These are phyloP conservation scores for Cystofilobasidium macerans DNA, from an alignment of 768 basidiomycete genomes.

Conservation along the genomic window DNA sequence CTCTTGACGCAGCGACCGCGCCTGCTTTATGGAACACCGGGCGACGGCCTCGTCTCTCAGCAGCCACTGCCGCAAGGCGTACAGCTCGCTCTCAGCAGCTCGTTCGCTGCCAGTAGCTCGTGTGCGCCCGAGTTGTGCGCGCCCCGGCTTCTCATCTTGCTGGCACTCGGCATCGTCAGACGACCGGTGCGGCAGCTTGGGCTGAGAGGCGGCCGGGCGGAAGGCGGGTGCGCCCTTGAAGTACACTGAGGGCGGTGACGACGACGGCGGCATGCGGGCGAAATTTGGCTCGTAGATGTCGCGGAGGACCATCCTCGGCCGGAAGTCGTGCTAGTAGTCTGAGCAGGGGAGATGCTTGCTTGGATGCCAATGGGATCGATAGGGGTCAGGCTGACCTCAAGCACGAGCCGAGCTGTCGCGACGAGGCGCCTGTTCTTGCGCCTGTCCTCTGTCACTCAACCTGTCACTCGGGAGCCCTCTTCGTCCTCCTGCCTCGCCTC, in stretches of 20 bases:
- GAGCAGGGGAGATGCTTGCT: no score
- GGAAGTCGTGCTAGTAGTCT: no score
- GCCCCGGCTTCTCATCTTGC: background rate
- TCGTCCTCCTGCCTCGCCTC: no score
- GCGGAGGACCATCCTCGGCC: slow-evolving; percentile 1
- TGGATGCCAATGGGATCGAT: no score
- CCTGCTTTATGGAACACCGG: slow-evolving; percentile 3
- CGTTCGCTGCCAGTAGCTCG: no score
- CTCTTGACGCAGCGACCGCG: background rate
- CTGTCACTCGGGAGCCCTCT: no score
- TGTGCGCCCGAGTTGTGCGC: no score
- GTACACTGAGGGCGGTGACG: background rate
- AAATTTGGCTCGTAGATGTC: background rate
- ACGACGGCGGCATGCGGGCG: background rate
- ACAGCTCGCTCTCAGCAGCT: background rate
- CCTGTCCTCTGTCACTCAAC: no score
- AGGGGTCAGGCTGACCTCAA: no score
- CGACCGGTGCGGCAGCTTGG: background rate
- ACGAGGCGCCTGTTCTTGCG: no score
- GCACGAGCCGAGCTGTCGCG: no score
- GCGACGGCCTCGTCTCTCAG: slow-evolving; percentile 6
- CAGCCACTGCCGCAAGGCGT: background rate
- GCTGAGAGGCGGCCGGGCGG: background rate
- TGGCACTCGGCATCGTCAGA: background rate
- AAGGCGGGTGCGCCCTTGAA: background rate